Base-by-base conservation (phyloP, 805 yeast species). In the Candida khao-thaluensis region DNA sequence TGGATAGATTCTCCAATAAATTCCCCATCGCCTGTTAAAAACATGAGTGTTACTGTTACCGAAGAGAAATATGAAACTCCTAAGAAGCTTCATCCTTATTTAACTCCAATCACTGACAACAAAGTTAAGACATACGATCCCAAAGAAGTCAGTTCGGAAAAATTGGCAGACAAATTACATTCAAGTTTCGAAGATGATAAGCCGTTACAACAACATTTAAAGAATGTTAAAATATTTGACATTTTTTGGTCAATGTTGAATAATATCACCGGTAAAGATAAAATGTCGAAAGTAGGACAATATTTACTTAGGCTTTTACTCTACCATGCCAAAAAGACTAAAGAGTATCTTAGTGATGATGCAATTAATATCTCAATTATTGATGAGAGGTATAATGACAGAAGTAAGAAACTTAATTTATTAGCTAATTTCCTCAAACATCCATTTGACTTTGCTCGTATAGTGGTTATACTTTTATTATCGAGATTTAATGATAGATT, bases 261-360 rank as follows among this genome's bases (percentile, higher is more conserved):
- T 37, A 42, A 36, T 34, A 38, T 83, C 18, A 71, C 77, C 2
- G 91, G 91, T 35, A 84, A 83, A 54, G 93, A 84, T 52, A 81
- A 82, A 52, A 43, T 82, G 44, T 84, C 85, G 17, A 84, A 84
- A 48, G 64, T 79, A 7, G 64, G 78, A 17, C 82, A 80, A 51
- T 82, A 82, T 53, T 55, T 74, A 0, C 54, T 84, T 29, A 74
- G 84, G 41, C 53, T 83, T 14, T 51, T 81, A 27, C 61, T 72
- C 16, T 55, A 66, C 35, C 75, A 77, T 49, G 64, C 81, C 14
- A 50, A 64, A n/a, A 61, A 64, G 18, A 53, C 74, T 1, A 61
- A 64, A 45, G 40, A 45, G 10, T 59, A 53, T 39, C 49, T 67
- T 32, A 58, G 67, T 47, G 69, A 65, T 48, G 61, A 54, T 2